Base-by-base conservation (phyloP, 192 early-diverging fungal genomes). In the Umbelopsis sp. region DNA sequence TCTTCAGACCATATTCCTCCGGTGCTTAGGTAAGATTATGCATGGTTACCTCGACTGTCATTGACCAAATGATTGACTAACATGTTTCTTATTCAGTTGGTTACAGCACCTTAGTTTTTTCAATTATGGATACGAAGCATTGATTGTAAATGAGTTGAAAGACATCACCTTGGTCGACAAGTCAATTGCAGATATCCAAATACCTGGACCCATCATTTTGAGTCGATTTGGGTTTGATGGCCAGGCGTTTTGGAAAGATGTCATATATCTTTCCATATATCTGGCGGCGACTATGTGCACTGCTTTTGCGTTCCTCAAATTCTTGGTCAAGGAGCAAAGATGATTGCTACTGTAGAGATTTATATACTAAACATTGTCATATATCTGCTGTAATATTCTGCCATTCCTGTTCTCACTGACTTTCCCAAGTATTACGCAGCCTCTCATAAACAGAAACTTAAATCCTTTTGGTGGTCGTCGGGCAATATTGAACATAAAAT, bases 91-190 rank as follows among this genome's bases (percentile, higher is more conserved):
- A 51, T 38, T 21, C 65, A 79, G 68, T 12, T 93, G 91, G 91
- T 76, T 93, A 24, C 91, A 91, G 68, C 91, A 91, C 47, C 71
- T 91, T 9, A 87, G 84, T 51, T 84, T 91, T 69, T 93, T 91
- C 82, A 86, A 88, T 68, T 93, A 89, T 67, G 87, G 88, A 2
- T 90, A 88, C 59, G 92, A 93, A 54, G 89, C 90, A n/a, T 77
- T 90, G 76, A 88, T 85, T 3, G 89, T 90, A 65, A 92, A 91
- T 71, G 90, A 87, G 54, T 20, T 79, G 24, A 79, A 79, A 49
- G 77, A 74, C 50, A 66, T 79, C 21, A 79, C 77, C 10, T 31
- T 79, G 17, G 54, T 69, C 1, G 77, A 79, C 44, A 74, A 79
- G 32, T 68, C 72, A 2, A 79, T 79, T 34, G 77, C 73, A 20